Percentiles rank a stretch among this genome's conserved stretches.
phyloP scores from a whole-genome alignment of 2,329 filamentous ascomycete species.

The Phyllosticta paracitricarpa region DNA sequence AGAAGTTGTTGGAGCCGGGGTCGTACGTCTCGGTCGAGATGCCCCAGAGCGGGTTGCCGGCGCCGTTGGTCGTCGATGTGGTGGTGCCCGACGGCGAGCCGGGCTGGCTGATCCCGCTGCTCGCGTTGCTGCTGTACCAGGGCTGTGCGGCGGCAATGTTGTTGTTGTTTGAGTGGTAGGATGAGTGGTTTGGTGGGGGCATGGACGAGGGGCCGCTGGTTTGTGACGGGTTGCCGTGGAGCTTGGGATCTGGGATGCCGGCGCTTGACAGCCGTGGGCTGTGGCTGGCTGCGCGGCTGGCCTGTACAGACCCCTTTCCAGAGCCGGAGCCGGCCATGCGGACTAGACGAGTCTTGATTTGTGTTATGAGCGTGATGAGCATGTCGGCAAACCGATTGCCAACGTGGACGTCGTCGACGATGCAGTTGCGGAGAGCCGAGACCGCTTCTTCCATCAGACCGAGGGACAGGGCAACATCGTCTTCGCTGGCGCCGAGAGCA shows the following conservation, averaged over 20 bases:
- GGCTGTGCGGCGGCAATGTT: not conserved
- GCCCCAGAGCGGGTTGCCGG: constrained; percentile 30
- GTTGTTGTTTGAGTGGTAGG: not conserved
- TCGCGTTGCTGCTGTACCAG: constrained; percentile 35
- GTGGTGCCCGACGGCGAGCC: constrained; percentile 18
- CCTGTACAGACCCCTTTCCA: constrained; percentile 29
- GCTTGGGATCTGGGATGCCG: constrained; percentile 13
- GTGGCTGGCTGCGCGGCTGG: constrained; percentile 8
- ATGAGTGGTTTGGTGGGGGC: constrained; percentile 5
- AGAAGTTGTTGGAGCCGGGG: constrained; percentile 30
- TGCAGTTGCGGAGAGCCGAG: constrained; percentile 62
- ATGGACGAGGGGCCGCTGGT: constrained; percentile 10
- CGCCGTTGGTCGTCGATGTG: constrained; percentile 14
- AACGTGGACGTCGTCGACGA: constrained; percentile 77
- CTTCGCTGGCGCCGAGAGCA: constrained; percentile 67
- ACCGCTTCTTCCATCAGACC: constrained; percentile 66
- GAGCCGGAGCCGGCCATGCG: constrained; percentile 43
- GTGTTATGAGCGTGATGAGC: constrained; percentile 66
- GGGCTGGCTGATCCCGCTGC: constrained; percentile 44
- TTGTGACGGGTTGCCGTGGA: constrained; percentile 10
- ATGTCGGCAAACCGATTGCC: constrained; percentile 77
- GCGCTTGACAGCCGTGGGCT: not conserved
- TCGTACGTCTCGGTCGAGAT: constrained; percentile 37
- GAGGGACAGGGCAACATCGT: constrained; percentile 67
- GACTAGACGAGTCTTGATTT: constrained; percentile 62